Evolutionary conservation across 2,329 filamentous ascomycete species (phyloP), one percentile per base, ranked within the genome.

Genomic region (Beauveria rudraprayagi): DNA sequence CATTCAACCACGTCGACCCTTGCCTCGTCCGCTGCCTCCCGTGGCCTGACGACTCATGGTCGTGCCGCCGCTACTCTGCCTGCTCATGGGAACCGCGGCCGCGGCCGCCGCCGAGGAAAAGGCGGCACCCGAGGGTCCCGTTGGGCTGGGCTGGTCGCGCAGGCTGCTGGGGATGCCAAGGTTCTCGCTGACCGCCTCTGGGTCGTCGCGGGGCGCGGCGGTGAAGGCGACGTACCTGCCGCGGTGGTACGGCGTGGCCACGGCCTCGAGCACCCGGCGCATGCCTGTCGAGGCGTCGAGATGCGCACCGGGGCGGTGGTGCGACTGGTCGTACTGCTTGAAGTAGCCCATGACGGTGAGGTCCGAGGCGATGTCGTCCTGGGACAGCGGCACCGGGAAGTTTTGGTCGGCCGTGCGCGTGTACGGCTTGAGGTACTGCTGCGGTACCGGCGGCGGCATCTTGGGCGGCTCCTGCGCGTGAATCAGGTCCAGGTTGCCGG

Each of bases 381-480:
- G 68, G 14, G 77, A 75, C 26, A 85, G 72, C 17, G 77, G 73
- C 1, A 77, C 75, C 1, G 83, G 82, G 37, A 80, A 82, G 69
- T 84, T 85, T 63, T 81, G 80, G 62, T 85, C 83, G 14, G 77
- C 74, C 52, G 78, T 77, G 62, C 80, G 76, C 50, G 79, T 76
- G 63, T 83, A 82, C 16, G 80, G 78, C 74, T 84, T 85, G 63
- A 83, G 80, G 64, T 85, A 85, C 58, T 82, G 82, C 58, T 79
- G 78, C 46, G 82, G 81, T 46, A 83, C 79, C 9, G 80, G 75
- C 0, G 82, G 80, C 10, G 83, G 83, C 70, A 86, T 78, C 72
- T 82, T 84, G 56, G 83, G 77, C 9, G 74, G 81, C 67, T 85
- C 83, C 37, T 80, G 77, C 3, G 76, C 76, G 50, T 80, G 75